Percentiles rank a stretch among this genome's conserved stretches.
Evolutionary conservation across 1,284 basidiomycete genomes (phyloP).

Genomic region (Paramarasmius palmivorus): DNA sequence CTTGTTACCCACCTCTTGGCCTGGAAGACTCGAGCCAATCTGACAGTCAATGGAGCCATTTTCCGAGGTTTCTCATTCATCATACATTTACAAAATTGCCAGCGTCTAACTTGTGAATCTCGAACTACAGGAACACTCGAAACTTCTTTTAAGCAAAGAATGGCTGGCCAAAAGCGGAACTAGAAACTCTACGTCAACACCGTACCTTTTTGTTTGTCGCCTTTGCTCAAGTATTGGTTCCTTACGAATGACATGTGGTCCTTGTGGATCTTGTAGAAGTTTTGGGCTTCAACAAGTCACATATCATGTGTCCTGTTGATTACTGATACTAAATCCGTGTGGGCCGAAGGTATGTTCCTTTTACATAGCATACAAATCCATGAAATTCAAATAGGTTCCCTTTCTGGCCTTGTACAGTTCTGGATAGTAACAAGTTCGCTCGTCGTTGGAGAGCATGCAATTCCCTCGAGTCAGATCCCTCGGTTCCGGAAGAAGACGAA

Average conservation of each 20-base stretch:
- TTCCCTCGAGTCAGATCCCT: conserved; percentile 25
- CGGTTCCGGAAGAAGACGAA: conserved; percentile 38
- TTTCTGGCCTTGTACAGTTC: conserved; percentile 37
- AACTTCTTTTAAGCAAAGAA: conserved; percentile 59
- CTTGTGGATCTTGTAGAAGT: conserved; percentile 47
- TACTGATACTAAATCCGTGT: conserved; percentile 73
- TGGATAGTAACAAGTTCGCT: conserved; percentile 59
- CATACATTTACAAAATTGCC: not conserved
- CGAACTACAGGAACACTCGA: conserved; percentile 52
- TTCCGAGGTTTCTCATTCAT: conserved; percentile 60
- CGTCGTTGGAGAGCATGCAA: conserved; percentile 69
- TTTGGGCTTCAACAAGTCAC: conserved; percentile 53
- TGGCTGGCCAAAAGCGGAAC: conserved; percentile 69
- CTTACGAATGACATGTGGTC: not conserved
- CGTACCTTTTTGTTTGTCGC: conserved; percentile 68
- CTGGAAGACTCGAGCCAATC: too few relatives aligned
- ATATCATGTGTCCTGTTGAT: conserved; percentile 59
- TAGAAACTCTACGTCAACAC: conserved; percentile 47
- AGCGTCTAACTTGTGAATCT: conserved; percentile 1
- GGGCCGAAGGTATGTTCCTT: conserved; percentile 63
- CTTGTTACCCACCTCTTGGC: too few relatives aligned
- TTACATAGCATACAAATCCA: not conserved
- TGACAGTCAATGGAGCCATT: conserved; percentile 50
- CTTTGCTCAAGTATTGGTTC: conserved; percentile 2
- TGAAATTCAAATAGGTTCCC: conserved; percentile 16